Base-by-base conservation (phyloP, 2,329 filamentous ascomycete species). In the Colletotrichum liriopes region DNA sequence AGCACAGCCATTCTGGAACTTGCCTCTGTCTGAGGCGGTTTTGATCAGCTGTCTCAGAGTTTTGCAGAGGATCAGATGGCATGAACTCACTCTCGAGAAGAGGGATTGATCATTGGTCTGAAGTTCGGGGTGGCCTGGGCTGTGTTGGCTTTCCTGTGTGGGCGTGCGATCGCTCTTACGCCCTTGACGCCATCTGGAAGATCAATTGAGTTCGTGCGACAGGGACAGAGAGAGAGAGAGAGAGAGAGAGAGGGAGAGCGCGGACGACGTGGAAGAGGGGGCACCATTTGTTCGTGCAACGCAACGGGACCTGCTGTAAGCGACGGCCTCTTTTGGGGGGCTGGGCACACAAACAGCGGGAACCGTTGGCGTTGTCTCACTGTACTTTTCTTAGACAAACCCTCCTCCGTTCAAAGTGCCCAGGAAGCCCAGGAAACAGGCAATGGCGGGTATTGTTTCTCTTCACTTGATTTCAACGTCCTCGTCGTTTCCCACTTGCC, bases 41-140 rank as follows among this genome's bases (percentile, higher is more conserved):
- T 70, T 74, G 76, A 77, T 76, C 76, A 69, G 23, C 68, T 67
- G 76, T 79, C 75, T 78, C 77, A 77, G 76, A 73, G 23, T 16
- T 70, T 70, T 47, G 60, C 20, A 29, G 52, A 72, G 52, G 65
- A 63, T 72, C 69, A 72, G 68, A 74, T 74, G 73, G 72, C 73
- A 73, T 71, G 67, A 67, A 64, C 61, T 32, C 64, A 61, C 58
- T 35, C 18, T 45, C 23, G n/a, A 20, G 51, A 37, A 20, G 14
- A 18, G 23, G 20, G 26, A 45, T n/a, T 16, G 52, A 16, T 39
- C 11, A 45, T 51, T 67, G 66, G 52, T 65, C 62, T 51, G 51
- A 71, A 67, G 58, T 41, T 60, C 56, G 43, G 64, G 59, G 51
- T 35, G 37, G n/a, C 45, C 45, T 66, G 45, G 52, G 65, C 52